These are phyloP conservation scores for Amoebophrya sp. DNA, from an alignment of 169 alveolate genomes.

Conservation along the genomic window DNA sequence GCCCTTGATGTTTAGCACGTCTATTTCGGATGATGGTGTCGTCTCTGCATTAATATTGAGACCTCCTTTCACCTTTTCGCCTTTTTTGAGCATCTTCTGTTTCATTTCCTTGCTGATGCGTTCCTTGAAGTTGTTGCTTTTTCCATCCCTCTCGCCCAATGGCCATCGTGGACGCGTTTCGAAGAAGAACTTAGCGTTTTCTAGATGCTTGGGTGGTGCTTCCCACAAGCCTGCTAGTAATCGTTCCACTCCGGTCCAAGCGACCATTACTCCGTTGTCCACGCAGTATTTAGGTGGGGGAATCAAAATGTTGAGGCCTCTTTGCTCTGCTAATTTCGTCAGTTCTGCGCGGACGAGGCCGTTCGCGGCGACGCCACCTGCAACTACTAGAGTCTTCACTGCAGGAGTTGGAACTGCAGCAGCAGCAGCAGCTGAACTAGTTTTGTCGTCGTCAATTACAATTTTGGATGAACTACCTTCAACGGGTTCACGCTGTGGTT, in stretches of 20 bases:
- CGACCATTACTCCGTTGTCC: constrained; percentile 34
- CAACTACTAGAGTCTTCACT: constrained; percentile 25
- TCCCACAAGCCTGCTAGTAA: not conserved
- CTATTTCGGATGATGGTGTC: no score
- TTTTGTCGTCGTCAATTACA: not conserved
- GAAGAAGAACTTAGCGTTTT: not conserved
- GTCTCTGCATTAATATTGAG: not conserved
- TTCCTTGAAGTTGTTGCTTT: not conserved
- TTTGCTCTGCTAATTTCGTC: not conserved
- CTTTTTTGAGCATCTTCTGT: not conserved
- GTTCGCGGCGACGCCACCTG: constrained; percentile 34
- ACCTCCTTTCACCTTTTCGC: not conserved
- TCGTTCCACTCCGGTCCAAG: constrained; percentile 28
- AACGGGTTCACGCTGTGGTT: no score
- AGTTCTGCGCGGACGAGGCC: not conserved
- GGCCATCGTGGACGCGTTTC: constrained; percentile 31
- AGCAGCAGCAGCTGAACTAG: no score
- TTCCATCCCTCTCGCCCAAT: constrained; percentile 1
- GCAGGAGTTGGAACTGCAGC: not conserved
- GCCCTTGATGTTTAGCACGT: no score
- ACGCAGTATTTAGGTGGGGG: constrained; percentile 14
- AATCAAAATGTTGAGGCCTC: not conserved
- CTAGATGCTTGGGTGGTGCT: not conserved
- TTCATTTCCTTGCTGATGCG: not conserved
- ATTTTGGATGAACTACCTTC: not conserved